Conservation (phyloP, 352 stramenopile genomes). For the Globisporangium yorkense region DNA sequence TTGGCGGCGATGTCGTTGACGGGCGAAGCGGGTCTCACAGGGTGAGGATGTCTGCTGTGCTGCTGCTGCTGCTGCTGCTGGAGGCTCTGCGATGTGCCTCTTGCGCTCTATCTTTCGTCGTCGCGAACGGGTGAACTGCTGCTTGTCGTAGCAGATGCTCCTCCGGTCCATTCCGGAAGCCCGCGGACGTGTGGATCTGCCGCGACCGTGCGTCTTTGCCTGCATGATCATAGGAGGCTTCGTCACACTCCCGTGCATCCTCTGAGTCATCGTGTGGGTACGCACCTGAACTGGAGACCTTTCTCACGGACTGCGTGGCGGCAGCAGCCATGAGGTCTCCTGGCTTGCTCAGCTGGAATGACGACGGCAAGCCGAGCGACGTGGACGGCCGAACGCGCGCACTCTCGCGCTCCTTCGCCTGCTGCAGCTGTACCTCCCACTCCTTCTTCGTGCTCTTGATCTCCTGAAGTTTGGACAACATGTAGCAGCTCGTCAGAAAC, state of each 20-base stretch:
- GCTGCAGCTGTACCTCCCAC: conserved; percentile 57
- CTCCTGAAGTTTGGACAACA: conserved; percentile 21
- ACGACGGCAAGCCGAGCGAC: conserved; percentile 32
- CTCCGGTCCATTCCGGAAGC: conserved; percentile 36
- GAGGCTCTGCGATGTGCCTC: background rate
- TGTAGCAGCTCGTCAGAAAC: background rate
- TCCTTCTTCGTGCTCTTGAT: conserved; percentile 81
- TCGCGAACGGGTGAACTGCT: conserved; percentile 22
- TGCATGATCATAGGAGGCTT: background rate
- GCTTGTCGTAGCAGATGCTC: conserved; percentile 33
- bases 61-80: conserved; percentile 6
- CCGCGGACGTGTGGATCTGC: conserved; percentile 52
- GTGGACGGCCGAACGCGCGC: conserved; percentile 43
- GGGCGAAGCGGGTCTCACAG: conserved; percentile 17
- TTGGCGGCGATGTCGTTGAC: too few species aligned
- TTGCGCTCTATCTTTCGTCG: conserved; percentile 7
- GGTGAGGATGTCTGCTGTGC: conserved; percentile 54
- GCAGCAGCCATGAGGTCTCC: background rate
- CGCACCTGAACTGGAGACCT: conserved; percentile 7
- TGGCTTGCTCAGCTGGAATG: conserved; percentile 8
- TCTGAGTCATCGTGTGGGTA: too few species aligned
- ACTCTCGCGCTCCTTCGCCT: conserved; percentile 36
- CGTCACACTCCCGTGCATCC: too few species aligned
- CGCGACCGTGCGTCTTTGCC: conserved; percentile 12
- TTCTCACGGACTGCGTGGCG: conserved; percentile 1